phyloP scores from a whole-genome alignment of 805 yeast genomes.

The Lipomyces oligophaga region DNA sequence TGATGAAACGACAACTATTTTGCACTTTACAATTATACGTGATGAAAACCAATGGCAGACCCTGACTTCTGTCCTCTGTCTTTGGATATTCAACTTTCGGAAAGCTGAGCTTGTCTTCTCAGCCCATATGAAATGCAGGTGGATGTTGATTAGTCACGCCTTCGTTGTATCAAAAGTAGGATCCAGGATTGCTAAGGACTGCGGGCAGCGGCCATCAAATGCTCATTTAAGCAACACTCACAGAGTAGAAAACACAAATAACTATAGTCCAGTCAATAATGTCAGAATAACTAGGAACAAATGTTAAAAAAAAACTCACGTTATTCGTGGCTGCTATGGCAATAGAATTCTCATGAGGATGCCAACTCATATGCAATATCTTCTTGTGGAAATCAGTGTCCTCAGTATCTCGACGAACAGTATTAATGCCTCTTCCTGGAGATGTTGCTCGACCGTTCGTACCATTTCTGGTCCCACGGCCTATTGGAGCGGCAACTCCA shows the following conservation, averaged over 20 bases:
- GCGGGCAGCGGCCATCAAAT: too few relatives aligned
- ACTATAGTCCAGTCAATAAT: conserved; percentile 11
- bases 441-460: conserved; percentile 35
- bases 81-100: too few relatives aligned
- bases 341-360: conserved; percentile 91
- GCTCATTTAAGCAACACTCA: conserved; percentile 12
- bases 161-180: too few relatives aligned
- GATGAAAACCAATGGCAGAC: too few relatives aligned
- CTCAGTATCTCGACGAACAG: conserved; percentile 57
- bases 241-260: conserved; percentile 41
- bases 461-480: conserved; percentile 27
- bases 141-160: too few relatives aligned
- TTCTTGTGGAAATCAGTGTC: conserved; percentile 90
- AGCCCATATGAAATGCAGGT: too few relatives aligned
- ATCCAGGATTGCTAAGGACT: too few relatives aligned
- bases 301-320: conserved; percentile 37
- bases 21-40: too few relatives aligned
- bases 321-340: conserved; percentile 99
- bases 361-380: conserved; percentile 96
- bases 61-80: too few relatives aligned
- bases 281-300: background rate
- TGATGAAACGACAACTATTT: too few relatives aligned
- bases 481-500: conserved; percentile 45
- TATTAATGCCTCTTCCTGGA: conserved; percentile 31
- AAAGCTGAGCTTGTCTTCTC: too few relatives aligned